Evolutionary conservation across 148 eudicot species (phyloP).

Genomic region (Dianthus caryophyllus): DNA sequence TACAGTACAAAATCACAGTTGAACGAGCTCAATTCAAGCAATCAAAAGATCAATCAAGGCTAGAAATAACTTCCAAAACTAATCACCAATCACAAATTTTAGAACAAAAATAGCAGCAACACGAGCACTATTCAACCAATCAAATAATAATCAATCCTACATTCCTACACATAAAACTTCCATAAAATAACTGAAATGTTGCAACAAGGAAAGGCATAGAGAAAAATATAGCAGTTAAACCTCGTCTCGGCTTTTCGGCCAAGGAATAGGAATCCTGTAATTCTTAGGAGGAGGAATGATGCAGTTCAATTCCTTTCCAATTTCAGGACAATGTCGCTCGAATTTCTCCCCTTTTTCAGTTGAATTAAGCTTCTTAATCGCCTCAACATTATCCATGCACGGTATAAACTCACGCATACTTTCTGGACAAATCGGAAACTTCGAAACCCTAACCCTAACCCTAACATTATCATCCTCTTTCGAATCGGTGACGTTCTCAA

Average conservation of each 20-base stretch:
- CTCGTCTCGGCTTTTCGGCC: constrained; percentile 93
- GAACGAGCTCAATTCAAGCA: background rate
- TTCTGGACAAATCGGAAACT: constrained; percentile 50
- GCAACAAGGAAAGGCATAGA: background rate
- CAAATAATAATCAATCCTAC: too few relatives aligned
- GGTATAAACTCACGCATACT: constrained; percentile 78
- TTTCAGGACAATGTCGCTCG: constrained; percentile 90
- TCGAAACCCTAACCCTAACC: constrained; percentile 45
- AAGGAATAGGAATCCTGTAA: constrained; percentile 63
- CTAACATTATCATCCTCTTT: constrained; percentile 20
- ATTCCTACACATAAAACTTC: too few relatives aligned
- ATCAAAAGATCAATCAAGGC: background rate
- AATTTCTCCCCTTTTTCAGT: constrained; percentile 79
- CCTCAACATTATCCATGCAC: constrained; percentile 83
- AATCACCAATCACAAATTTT: too few relatives aligned
- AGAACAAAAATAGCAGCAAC: background rate
- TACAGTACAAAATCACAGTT: too few relatives aligned
- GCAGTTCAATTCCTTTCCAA: constrained; percentile 59
- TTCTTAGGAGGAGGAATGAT: constrained; percentile 72
- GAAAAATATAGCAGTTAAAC: constrained; percentile 22
- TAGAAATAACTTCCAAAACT: too few relatives aligned
- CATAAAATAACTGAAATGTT: too few relatives aligned
- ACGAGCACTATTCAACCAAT: background rate
- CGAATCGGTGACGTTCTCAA: constrained; percentile 36
- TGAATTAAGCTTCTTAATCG: constrained; percentile 52